phyloP scores from a whole-genome alignment of 2,329 filamentous ascomycete genomes.

The Sclerotinia spermophila region DNA sequence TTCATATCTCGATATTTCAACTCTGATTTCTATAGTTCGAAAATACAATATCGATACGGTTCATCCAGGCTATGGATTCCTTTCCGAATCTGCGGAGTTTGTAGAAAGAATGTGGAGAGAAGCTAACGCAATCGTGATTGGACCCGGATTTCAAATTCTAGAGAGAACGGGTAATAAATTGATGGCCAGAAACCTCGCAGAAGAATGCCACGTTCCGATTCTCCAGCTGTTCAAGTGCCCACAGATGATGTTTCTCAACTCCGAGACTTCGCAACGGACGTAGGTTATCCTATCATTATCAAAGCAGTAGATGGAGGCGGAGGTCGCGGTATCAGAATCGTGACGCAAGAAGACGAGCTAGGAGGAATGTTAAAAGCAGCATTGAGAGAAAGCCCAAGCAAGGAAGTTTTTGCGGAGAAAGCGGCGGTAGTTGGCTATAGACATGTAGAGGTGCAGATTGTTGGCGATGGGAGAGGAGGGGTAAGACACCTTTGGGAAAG shows the following conservation, averaged over 20 bases:
- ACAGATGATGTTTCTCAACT: constrained; percentile 62
- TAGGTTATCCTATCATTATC: constrained; percentile 49
- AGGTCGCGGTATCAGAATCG: constrained; percentile 61
- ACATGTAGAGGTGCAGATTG: constrained; percentile 50
- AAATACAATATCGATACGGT: constrained; percentile 57
- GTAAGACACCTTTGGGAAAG: constrained; percentile 44
- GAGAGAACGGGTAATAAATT: constrained; percentile 44
- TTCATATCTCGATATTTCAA: constrained; percentile 50
- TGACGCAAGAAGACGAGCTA: constrained; percentile 49
- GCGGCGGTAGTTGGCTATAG: constrained; percentile 57
- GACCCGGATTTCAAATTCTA: constrained; percentile 48
- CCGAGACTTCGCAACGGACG: constrained; percentile 41
- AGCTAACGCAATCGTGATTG: constrained; percentile 66
- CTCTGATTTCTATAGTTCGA: constrained; percentile 46
- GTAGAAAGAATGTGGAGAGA: constrained; percentile 63
- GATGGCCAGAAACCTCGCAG: constrained; percentile 60
- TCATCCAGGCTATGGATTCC: constrained; percentile 68
- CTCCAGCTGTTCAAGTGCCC: constrained; percentile 64
- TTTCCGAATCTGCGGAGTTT: constrained; percentile 68
- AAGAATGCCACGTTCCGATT: constrained; percentile 62
- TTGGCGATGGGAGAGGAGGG: constrained; percentile 49
- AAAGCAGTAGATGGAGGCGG: constrained; percentile 63
- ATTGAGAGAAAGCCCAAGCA: constrained; percentile 58
- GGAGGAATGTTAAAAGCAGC: constrained; percentile 52
- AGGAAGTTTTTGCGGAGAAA: constrained; percentile 54